Conservation (phyloP, 371 early-diverging fungal genomes). For the Mortierella sp. region DNA sequence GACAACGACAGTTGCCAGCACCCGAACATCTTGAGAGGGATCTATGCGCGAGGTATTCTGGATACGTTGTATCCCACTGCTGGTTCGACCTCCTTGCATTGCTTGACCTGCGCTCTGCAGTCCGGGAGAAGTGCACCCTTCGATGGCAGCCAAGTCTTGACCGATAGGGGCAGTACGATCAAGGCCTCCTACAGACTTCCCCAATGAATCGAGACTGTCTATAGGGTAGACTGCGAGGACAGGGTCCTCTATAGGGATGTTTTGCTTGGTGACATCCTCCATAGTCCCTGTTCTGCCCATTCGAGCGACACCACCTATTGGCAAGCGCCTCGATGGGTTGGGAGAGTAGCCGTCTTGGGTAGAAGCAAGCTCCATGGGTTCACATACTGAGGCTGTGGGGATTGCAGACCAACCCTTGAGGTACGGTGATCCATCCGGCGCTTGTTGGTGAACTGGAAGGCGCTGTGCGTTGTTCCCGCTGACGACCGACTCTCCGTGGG, state of each 20-base stretch:
- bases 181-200: conserved; percentile 26
- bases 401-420: conserved; percentile 24
- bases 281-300: conserved; percentile 17
- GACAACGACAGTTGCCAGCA: conserved; percentile 10
- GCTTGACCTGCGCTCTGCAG: conserved; percentile 3
- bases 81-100: conserved; percentile 4
- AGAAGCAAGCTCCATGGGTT: conserved; percentile 9
- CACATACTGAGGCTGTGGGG: conserved; percentile 15
- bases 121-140: conserved; percentile 30
- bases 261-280: background rate
- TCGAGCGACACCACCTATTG: background rate
- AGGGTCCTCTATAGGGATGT: conserved; percentile 17
- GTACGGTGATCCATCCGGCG: conserved; percentile 11
- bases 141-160: conserved; percentile 28
- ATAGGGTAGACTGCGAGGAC: conserved; percentile 19
- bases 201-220: conserved; percentile 6
- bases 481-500: background rate
- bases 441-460: conserved; percentile 10
- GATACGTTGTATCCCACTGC: conserved; percentile 18
- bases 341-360: conserved; percentile 19
- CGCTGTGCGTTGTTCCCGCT: background rate
- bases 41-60: conserved; percentile 13
- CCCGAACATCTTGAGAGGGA: background rate
- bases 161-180: conserved; percentile 29
- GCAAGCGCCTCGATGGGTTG: conserved; percentile 8